A percentile compares a stretch with the other conserved stretches of the same genome.
These are phyloP conservation scores for Aureobasidium sp. DNA, from an alignment of 2,329 filamentous ascomycete species.

Conservation along the genomic window DNA sequence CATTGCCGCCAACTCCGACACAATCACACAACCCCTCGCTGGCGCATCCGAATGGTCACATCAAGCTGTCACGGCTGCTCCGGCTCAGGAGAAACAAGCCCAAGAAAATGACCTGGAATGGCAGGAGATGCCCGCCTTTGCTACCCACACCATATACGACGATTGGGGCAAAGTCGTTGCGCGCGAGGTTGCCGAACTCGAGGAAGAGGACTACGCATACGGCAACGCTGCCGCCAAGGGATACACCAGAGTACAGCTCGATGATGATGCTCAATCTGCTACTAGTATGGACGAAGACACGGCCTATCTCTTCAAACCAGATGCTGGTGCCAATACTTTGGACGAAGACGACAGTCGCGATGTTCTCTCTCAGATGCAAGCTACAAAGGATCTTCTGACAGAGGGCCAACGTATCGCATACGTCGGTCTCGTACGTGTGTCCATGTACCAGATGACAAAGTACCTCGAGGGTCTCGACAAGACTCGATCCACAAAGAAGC, in stretches of 20 bases:
- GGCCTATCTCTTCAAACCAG: slow-evolving; percentile 77
- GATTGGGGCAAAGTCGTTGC: slow-evolving; percentile 85
- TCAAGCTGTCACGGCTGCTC: slow-evolving; percentile 58
- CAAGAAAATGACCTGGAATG: slow-evolving; percentile 54
- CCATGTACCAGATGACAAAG: slow-evolving; percentile 67
- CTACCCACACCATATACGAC: slow-evolving; percentile 90
- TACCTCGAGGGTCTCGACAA: slow-evolving; percentile 54
- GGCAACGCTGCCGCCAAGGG: slow-evolving; percentile 83
- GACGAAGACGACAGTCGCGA: slow-evolving; percentile 75
- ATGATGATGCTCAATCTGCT: slow-evolving; percentile 87
- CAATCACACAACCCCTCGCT: background rate
- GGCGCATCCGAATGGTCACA: slow-evolving; percentile 80
- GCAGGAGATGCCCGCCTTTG: slow-evolving; percentile 92
- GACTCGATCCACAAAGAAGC: slow-evolving; percentile 62
- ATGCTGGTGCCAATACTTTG: slow-evolving; percentile 50
- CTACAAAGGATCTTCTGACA: slow-evolving; percentile 89
- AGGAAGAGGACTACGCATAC: slow-evolving; percentile 61
- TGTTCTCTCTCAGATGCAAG: slow-evolving; percentile 80
- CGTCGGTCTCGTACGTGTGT: slow-evolving; percentile 77
- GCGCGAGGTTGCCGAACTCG: slow-evolving; percentile 60
- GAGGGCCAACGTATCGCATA: slow-evolving; percentile 95
- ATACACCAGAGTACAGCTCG: slow-evolving; percentile 88
- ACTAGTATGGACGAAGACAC: slow-evolving; percentile 98
- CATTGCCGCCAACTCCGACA: slow-evolving; percentile 2
- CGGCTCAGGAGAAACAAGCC: slow-evolving; percentile 36